A percentile compares a stretch with the other conserved stretches of the same genome.
Conservation (phyloP, 345 rosid genomes). For the Aquilaria malaccensis region DNA sequence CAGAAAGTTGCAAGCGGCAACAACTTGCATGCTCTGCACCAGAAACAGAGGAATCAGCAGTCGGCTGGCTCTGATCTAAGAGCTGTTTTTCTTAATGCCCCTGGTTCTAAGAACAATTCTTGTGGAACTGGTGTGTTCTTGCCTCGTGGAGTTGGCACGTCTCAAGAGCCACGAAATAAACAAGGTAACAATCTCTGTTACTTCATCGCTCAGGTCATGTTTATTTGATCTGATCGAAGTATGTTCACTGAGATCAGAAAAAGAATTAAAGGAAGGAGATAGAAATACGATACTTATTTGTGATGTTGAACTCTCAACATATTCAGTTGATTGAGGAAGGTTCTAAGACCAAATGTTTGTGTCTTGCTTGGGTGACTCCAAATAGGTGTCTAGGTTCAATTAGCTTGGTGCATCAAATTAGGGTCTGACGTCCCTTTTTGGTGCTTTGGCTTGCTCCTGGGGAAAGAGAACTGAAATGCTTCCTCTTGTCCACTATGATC, state of each 20-base stretch:
- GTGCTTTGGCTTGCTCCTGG: neutral
- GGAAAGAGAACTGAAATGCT: neutral
- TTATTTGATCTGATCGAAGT: too few species aligned
- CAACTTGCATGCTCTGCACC: constrained; percentile 17
- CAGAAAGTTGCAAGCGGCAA: constrained; percentile 7
- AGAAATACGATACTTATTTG: too few species aligned
- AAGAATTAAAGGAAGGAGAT: too few species aligned
- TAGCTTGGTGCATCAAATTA: neutral
- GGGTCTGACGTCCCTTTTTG: neutral
- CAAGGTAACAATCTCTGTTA: constrained; percentile 27
- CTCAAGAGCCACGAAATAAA: constrained; percentile 49
- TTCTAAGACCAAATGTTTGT: too few species aligned
- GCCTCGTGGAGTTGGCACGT: constrained; percentile 41
- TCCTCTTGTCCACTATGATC: neutral
- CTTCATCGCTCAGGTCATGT: too few species aligned
- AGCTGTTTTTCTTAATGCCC: constrained; percentile 54
- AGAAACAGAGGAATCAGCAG: constrained; percentile 26
- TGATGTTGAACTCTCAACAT: too few species aligned
- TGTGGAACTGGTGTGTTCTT: constrained; percentile 90
- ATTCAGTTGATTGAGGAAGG: too few species aligned
- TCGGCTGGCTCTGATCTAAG: constrained; percentile 39
- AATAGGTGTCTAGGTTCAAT: too few species aligned
- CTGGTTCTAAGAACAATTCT: constrained; percentile 41
- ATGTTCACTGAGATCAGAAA: too few species aligned
- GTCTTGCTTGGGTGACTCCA: too few species aligned